Evolutionary conservation across 2,329 filamentous ascomycete species (phyloP).

Genomic region (Penicillium sp.): DNA sequence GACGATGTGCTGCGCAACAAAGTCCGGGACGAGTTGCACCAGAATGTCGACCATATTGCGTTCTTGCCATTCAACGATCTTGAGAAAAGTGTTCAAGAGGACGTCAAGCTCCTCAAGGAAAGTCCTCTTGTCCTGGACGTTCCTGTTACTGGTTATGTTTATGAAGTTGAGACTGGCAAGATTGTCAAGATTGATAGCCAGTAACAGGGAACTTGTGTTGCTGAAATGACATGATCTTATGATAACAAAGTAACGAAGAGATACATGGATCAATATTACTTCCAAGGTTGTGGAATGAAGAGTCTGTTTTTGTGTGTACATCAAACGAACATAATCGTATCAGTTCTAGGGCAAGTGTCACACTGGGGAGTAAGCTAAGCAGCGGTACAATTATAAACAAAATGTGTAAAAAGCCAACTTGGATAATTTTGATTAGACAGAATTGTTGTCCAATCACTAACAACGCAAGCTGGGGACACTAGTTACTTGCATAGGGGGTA

Average conservation of each 20-base stretch:
- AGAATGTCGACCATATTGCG: slow-evolving; percentile 52
- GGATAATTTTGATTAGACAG: no score
- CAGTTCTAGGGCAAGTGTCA: no score
- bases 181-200: slow-evolving; percentile 48
- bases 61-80: slow-evolving; percentile 69
- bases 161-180: slow-evolving; percentile 74
- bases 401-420: no score
- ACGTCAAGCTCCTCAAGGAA: slow-evolving; percentile 63
- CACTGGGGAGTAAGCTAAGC: no score
- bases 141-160: slow-evolving; percentile 71
- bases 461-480: no score
- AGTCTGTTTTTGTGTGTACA: background rate
- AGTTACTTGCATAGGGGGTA: background rate
- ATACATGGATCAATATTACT: no score
- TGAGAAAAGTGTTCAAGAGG: slow-evolving; percentile 60
- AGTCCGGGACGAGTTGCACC: slow-evolving; percentile 54
- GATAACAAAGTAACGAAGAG: background rate
- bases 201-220: background rate
- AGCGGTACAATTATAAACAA: no score
- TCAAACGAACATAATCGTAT: no score
- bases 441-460: no score
- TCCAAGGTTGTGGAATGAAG: no score
- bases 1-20: slow-evolving; percentile 64
- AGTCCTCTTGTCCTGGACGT: slow-evolving; percentile 63
- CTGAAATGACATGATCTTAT: no score